phyloP scores from a whole-genome alignment of 2,329 filamentous ascomycete genomes.

The Paracoccidioides brasiliensis region DNA sequence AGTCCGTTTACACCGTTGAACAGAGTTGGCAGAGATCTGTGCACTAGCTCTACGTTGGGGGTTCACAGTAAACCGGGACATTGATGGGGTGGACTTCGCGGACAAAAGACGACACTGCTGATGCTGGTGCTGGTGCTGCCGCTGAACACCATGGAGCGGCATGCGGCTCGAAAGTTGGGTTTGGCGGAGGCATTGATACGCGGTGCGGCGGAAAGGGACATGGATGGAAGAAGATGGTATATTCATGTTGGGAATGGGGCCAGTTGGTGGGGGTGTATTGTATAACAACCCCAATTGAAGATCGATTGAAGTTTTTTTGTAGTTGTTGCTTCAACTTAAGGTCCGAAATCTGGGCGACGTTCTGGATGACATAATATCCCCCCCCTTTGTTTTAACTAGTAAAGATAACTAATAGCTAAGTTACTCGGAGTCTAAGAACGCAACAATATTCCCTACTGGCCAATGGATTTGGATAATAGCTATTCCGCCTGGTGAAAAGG shows the following conservation, averaged over 20 bases:
- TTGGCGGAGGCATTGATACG: constrained; percentile 9
- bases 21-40: constrained; percentile 15
- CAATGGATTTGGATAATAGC: too few relatives aligned
- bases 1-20: constrained; percentile 18
- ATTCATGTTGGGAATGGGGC: constrained; percentile 2
- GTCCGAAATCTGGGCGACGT: background rate
- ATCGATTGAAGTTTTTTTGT: background rate
- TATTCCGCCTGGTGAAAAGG: too few relatives aligned
- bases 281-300: background rate
- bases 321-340: background rate
- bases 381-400: too few relatives aligned
- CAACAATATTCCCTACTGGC: too few relatives aligned
- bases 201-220: constrained; percentile 7
- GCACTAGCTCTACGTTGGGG: constrained; percentile 6
- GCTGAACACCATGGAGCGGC: constrained; percentile 1
- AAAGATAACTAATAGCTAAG: too few relatives aligned
- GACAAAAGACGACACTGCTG: constrained; percentile 4
- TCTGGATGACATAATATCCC: background rate
- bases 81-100: background rate
- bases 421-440: too few relatives aligned
- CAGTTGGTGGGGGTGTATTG: background rate
- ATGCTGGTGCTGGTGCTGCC: constrained; percentile 5
- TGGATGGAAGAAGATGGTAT: constrained; percentile 4
- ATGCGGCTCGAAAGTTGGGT: background rate
- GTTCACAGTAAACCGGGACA: background rate